A percentile compares a stretch with the other conserved stretches of the same genome.
phyloP scores from a whole-genome alignment of 441 rosid genomes.

The Breynia disticha region DNA sequence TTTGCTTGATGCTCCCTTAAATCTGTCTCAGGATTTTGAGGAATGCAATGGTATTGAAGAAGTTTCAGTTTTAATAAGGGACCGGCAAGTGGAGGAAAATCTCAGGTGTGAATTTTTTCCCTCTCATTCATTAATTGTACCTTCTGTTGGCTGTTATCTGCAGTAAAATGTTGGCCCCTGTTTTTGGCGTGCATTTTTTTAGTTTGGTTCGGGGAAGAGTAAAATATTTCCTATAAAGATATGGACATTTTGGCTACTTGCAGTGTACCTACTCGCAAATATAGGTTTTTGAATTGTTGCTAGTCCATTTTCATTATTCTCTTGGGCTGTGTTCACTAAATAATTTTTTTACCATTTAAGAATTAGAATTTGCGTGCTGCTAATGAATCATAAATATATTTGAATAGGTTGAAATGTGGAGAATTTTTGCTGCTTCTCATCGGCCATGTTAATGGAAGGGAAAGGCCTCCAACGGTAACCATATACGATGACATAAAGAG shows the following conservation, averaged over 20 bases:
- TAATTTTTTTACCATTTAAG: background rate
- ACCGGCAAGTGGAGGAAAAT: conserved; percentile 80
- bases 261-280: too few relatives aligned
- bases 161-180: background rate
- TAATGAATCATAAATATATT: background rate
- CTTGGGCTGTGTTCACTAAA: too few relatives aligned
- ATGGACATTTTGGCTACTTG: too few relatives aligned
- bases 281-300: too few relatives aligned
- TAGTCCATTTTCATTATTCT: too few relatives aligned
- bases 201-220: too few relatives aligned
- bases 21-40: conserved; percentile 56
- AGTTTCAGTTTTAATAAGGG: conserved; percentile 65
- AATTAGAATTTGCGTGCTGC: conserved; percentile 6
- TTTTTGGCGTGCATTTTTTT: background rate
- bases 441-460: conserved; percentile 83
- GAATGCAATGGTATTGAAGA: conserved; percentile 77
- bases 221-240: too few relatives aligned
- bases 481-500: conserved; percentile 75
- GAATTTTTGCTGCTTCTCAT: conserved; percentile 85
- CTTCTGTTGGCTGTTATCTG: background rate
- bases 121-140: background rate
- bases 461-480: conserved; percentile 63
- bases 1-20: background rate
- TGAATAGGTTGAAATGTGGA: conserved; percentile 72
- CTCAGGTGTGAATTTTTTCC: conserved; percentile 45